phyloP scores from a whole-genome alignment of 2,329 filamentous ascomycete species.

The Colletotrichum eremochloae region DNA sequence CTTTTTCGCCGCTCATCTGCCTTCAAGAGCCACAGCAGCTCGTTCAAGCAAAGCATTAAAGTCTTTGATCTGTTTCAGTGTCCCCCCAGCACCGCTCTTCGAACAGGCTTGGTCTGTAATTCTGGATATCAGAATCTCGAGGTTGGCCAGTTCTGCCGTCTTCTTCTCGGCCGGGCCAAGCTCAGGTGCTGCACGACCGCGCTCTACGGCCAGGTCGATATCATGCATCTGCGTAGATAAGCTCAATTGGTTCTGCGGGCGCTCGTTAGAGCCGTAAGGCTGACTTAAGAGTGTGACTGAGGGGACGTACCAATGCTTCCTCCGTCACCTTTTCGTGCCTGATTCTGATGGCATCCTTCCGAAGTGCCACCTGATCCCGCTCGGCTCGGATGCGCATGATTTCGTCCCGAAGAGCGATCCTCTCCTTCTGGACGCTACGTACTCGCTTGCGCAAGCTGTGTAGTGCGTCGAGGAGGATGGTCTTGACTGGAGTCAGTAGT shows the following conservation, averaged over 20 bases:
- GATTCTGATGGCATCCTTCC: constrained; percentile 73
- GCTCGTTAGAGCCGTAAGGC: constrained; percentile 30
- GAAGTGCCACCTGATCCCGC: constrained; percentile 71
- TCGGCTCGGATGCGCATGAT: constrained; percentile 71
- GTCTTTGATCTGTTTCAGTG: constrained; percentile 68
- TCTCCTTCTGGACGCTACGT: constrained; percentile 69
- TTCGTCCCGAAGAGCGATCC: constrained; percentile 68
- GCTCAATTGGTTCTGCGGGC: constrained; percentile 59
- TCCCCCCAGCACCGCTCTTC: constrained; percentile 62
- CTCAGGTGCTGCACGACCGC: constrained; percentile 63
- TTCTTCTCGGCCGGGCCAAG: constrained; percentile 61
- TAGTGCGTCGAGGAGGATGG: constrained; percentile 71
- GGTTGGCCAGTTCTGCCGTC: constrained; percentile 65
- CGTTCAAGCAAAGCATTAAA: constrained; percentile 76
- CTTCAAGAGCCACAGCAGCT: constrained; percentile 68
- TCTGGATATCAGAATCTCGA: constrained; percentile 69
- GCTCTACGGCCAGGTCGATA: constrained; percentile 69
- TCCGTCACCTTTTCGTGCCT: constrained; percentile 69
- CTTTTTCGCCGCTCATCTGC: constrained; percentile 14
- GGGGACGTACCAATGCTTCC: constrained; percentile 62
- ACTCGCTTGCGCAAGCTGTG: constrained; percentile 70
- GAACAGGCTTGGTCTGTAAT: constrained; percentile 67
- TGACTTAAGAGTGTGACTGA: constrained; percentile 17
- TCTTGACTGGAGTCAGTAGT: constrained; percentile 51
- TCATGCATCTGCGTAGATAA: constrained; percentile 73